A percentile compares a stretch with the other conserved stretches of the same genome.
Evolutionary conservation across 208 protist species (phyloP).

Genomic region (Tetramitus jugosus): DNA sequence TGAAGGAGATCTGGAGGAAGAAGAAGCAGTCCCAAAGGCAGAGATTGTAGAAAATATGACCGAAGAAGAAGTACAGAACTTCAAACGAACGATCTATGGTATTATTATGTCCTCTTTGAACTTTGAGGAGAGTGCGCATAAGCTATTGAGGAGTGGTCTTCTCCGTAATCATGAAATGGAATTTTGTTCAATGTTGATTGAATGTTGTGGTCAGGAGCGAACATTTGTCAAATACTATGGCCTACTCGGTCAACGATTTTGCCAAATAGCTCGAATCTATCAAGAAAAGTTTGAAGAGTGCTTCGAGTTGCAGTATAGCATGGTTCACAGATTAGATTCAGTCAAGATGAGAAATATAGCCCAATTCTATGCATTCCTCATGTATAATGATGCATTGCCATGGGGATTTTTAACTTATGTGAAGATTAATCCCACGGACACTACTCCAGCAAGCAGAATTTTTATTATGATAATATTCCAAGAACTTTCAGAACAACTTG

Average conservation of each 20-base stretch:
- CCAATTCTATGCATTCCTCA: constrained; percentile 90
- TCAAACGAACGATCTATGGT: constrained; percentile 92
- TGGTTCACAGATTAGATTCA: constrained; percentile 81
- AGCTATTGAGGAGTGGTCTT: constrained; percentile 74
- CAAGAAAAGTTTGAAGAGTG: constrained; percentile 68
- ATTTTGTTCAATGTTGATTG: constrained; percentile 92
- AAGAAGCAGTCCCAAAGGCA: constrained; percentile 44
- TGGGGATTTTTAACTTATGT: constrained; percentile 69
- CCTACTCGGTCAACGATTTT: constrained; percentile 89
- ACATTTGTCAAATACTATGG: constrained; percentile 90
- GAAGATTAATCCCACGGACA: constrained; percentile 64
- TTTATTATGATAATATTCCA: constrained; percentile 79
- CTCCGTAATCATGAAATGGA: constrained; percentile 33
- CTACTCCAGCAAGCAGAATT: constrained; percentile 72
- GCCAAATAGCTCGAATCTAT: constrained; percentile 74
- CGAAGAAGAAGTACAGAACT: constrained; percentile 67
- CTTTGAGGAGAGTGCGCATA: constrained; percentile 97
- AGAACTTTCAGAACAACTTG: constrained; percentile 53
- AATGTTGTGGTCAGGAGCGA: constrained; percentile 91
- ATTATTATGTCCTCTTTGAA: constrained; percentile 91
- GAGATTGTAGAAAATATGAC: constrained; percentile 65
- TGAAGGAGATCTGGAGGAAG: constrained; percentile 33
- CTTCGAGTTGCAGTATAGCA: constrained; percentile 77
- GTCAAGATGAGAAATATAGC: constrained; percentile 94
- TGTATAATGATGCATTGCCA: constrained; percentile 82